Evolutionary conservation across 306 rosid species (phyloP).

Genomic region (Betula pendula): DNA sequence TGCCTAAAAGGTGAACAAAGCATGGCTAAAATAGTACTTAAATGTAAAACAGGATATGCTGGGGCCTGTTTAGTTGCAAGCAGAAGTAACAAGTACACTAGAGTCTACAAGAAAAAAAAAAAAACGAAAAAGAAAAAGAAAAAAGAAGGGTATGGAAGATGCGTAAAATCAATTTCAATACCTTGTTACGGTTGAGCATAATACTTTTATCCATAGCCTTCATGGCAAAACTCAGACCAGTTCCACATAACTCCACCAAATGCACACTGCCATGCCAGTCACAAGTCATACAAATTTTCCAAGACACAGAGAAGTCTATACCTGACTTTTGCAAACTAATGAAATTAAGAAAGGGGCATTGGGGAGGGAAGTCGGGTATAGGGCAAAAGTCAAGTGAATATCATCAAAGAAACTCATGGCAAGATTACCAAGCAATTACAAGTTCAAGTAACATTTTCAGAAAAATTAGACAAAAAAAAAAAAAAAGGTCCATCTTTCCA

Average conservation of each 20-base stretch:
- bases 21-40: neutral
- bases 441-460: constrained; percentile 11
- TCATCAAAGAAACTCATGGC: neutral
- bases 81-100: constrained; percentile 1
- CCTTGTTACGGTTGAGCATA: constrained; percentile 98
- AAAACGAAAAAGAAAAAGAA: neutral
- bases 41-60: neutral
- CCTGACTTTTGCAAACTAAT: too few relatives aligned
- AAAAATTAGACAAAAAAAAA: too few relatives aligned
- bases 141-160: neutral
- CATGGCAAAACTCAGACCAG: constrained; percentile 79
- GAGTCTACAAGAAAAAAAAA: neutral
- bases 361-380: neutral
- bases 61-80: neutral
- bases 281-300: constrained; percentile 10
- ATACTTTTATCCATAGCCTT: constrained; percentile 92
- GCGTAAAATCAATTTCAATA: constrained; percentile 23
- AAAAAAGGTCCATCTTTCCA: neutral
- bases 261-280: constrained; percentile 66
- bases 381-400: neutral
- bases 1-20: neutral
- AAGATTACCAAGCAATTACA: constrained; percentile 5
- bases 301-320: too few relatives aligned
- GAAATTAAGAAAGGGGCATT: neutral
- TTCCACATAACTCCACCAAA: constrained; percentile 83